These are phyloP conservation scores for Pythium vanterpoolii DNA, from an alignment of 352 stramenopile species.

Conservation along the genomic window DNA sequence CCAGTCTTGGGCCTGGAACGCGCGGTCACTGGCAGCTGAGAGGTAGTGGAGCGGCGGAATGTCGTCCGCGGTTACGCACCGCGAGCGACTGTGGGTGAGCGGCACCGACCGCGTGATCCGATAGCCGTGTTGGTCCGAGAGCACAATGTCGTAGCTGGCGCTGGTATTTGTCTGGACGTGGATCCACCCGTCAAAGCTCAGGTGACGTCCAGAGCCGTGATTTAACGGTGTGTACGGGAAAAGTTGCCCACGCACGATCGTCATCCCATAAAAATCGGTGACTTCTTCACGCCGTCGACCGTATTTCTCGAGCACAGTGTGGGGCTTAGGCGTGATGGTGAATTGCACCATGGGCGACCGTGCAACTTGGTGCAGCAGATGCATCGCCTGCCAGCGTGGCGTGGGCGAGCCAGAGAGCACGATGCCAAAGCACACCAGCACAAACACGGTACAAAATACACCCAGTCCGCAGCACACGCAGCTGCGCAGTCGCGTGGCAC, in stretches of 20 bases:
- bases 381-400: conserved; percentile 9
- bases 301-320: conserved; percentile 10
- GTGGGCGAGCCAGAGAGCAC: conserved; percentile 3
- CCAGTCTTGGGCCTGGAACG: conserved; percentile 19
- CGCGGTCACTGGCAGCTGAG: not conserved
- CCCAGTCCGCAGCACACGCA: conserved; percentile 10
- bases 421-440: conserved; percentile 12
- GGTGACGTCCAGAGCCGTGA: not conserved
- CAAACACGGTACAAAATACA: conserved; percentile 3
- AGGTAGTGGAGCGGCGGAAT: conserved; percentile 21
- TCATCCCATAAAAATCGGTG: conserved; percentile 22
- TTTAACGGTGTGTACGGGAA: conserved; percentile 3
- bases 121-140: conserved; percentile 10
- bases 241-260: conserved; percentile 12
- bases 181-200: conserved; percentile 20
- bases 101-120: conserved; percentile 5
- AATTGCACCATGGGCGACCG: conserved; percentile 20
- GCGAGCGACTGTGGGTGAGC: not conserved
- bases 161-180: conserved; percentile 10
- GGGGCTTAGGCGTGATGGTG: conserved; percentile 20
- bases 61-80: conserved; percentile 13
- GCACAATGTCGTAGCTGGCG: conserved; percentile 14
- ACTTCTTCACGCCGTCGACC: conserved; percentile 7
- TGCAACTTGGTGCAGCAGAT: conserved; percentile 1
- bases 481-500: not conserved